Base-by-base conservation (phyloP, 1,284 basidiomycete species). In the Papiliotrema terrestris region DNA sequence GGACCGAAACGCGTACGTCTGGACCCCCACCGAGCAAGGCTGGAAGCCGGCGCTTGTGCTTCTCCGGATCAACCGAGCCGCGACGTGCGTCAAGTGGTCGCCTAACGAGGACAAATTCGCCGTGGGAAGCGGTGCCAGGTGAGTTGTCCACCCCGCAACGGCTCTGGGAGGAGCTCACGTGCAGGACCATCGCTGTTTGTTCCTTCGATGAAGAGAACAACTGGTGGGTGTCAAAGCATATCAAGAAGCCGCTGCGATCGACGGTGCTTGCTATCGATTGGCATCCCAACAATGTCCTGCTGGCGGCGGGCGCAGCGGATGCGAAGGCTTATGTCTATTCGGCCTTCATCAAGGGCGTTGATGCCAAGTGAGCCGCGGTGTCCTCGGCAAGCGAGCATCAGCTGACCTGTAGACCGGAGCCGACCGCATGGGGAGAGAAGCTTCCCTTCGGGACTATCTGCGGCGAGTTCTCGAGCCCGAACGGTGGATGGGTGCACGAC, bases 21-120 rank as follows among this genome's bases (percentile, higher is more conserved):
- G 96, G 96, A 86, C 89, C 53, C 86, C 88, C 65, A 85, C 84
- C 15, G 80, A 83, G 22, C 86, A 91, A 65, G 81, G 86, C 4
- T 99, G 96, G 96, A 95, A 95, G 78, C 96, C 96, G 2, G 97
- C 94, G 0, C 82, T 99, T n/a, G 96, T 98, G 14, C 77, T 98
- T 46, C 82, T 99, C 51, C 84, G 95, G 54, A 86, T 99, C 80
- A 98, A 98, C 76, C 82, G 96, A 42, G 93, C 95, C 1, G 96
- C 96, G 1, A 98, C 96, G 0, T 86, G 85, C 68, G 96, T 98
- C 42, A 84, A 89, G 62, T 99, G 96, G 96, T 91, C 88, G 73
- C 96, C 96, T 1, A 86, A 88, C 67, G 96, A 98, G 78, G 91
- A 97, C 78, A 98, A 99, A 78, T 99, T 99, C 73, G 96, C 96